phyloP scores from a whole-genome alignment of 2,329 filamentous ascomycete species.

The Hypocrella siamensis region DNA sequence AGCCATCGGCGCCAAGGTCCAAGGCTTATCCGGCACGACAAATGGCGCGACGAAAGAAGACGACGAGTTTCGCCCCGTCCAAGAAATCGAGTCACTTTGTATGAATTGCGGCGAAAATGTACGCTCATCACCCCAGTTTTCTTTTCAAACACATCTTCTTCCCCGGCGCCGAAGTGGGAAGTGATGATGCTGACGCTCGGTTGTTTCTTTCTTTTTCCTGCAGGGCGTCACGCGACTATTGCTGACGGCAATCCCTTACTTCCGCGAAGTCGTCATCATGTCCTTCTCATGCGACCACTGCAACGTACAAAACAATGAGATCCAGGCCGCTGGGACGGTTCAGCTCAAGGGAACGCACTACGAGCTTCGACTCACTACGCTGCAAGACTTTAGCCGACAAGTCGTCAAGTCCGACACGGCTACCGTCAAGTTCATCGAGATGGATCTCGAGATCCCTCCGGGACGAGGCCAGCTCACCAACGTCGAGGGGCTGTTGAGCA shows the following conservation, averaged over 20 bases:
- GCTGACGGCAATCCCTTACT: slow-evolving; percentile 87
- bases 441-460: slow-evolving; percentile 84
- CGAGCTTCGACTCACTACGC: slow-evolving; percentile 59
- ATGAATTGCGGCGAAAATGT: slow-evolving; percentile 78
- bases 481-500: slow-evolving; percentile 71
- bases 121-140: slow-evolving; percentile 12
- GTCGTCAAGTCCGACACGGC: slow-evolving; percentile 88
- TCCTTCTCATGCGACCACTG: slow-evolving; percentile 91
- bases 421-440: slow-evolving; percentile 71
- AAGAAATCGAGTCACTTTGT: slow-evolving; percentile 64
- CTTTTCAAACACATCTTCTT: neutral
- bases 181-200: neutral
- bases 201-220: neutral
- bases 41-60: slow-evolving; percentile 17
- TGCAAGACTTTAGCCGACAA: slow-evolving; percentile 66
- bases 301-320: slow-evolving; percentile 77
- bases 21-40: slow-evolving; percentile 27
- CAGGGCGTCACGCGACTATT: slow-evolving; percentile 76
- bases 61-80: slow-evolving; percentile 40
- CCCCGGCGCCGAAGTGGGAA: no score
- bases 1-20: slow-evolving; percentile 45
- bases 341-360: slow-evolving; percentile 80
- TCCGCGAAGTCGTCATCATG: slow-evolving; percentile 95
- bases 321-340: slow-evolving; percentile 82
- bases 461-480: slow-evolving; percentile 88